phyloP scores from a whole-genome alignment of 2,329 filamentous ascomycete species.

The Fonsecaea pugnacius region DNA sequence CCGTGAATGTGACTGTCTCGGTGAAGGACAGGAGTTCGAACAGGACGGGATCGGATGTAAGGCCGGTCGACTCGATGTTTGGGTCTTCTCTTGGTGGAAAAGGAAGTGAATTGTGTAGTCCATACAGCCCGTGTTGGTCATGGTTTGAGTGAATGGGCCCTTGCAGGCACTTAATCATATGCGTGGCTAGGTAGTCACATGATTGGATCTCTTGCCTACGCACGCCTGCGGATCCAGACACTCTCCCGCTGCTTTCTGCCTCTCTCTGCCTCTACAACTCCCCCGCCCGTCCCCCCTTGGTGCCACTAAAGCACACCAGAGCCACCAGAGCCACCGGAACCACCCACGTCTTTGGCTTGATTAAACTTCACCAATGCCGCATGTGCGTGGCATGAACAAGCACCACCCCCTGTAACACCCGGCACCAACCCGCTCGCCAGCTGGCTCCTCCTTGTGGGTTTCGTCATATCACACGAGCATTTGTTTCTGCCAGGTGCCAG shows the following conservation, averaged over 20 bases:
- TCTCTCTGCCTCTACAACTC: not conserved
- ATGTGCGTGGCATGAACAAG: conserved; percentile 6
- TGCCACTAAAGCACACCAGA: not conserved
- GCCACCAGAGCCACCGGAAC: conserved; percentile 1
- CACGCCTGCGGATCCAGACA: not conserved
- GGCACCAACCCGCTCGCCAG: not conserved
- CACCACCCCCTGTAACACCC: conserved; percentile 11
- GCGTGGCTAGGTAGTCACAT: not conserved
- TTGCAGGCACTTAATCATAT: conserved; percentile 1
- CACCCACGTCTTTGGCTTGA: conserved; percentile 1
- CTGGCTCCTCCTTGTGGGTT: conserved; percentile 18
- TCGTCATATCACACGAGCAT: conserved; percentile 35
- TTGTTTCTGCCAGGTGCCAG: conserved; percentile 14
- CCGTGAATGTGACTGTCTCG: not conserved
- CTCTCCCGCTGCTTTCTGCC: conserved; percentile 1
- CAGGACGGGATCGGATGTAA: not conserved
- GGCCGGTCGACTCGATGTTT: not conserved
- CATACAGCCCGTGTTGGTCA: not conserved
- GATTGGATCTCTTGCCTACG: not conserved
- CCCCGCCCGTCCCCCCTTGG: not conserved
- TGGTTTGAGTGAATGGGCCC: not conserved
- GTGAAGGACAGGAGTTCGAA: not conserved
- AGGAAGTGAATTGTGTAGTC: not conserved
- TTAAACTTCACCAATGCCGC: conserved; percentile 2
- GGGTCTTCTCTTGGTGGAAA: not conserved